phyloP scores from a whole-genome alignment of 1,139 yeast genomes.

The Candida tropicalis region DNA sequence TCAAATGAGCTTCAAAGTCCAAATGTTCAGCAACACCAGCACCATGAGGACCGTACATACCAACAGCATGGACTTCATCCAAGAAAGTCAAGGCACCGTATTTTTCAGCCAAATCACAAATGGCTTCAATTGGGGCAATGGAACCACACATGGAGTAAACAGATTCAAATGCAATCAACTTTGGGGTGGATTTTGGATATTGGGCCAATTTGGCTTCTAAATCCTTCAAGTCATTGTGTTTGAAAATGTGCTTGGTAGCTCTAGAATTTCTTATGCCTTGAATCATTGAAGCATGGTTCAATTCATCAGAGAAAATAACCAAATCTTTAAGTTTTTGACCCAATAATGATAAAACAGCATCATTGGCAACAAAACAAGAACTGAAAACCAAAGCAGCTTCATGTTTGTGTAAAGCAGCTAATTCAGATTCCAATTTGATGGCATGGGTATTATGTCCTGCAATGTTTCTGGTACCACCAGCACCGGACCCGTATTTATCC shows the following conservation, averaged over 20 bases:
- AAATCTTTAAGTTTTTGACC: conserved; percentile 90
- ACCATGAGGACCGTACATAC: conserved; percentile 98
- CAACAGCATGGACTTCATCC: conserved; percentile 99
- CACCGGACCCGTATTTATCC: conserved; percentile 94
- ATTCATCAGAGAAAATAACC: conserved; percentile 89
- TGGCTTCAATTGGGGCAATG: conserved; percentile 87
- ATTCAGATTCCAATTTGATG: conserved; percentile 77
- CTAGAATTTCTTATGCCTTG: conserved; percentile 92
- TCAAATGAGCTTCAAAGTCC: conserved; percentile 80
- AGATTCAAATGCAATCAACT: conserved; percentile 94
- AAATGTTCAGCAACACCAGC: conserved; percentile 99
- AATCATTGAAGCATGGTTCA: conserved; percentile 98
- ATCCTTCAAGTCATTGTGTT: conserved; percentile 84
- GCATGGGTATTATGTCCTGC: conserved; percentile 97
- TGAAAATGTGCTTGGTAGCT: conserved; percentile 84
- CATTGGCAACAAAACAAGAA: conserved; percentile 96
- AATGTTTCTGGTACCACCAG: conserved; percentile 98
- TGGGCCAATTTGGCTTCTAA: conserved; percentile 75
- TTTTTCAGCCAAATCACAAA: conserved; percentile 95
- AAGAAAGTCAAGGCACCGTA: conserved; percentile 96
- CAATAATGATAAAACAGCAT: conserved; percentile 88
- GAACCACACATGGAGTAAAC: conserved; percentile 99
- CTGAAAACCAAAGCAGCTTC: conserved; percentile 95
- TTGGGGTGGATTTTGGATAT: conserved; percentile 85
- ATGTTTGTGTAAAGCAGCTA: conserved; percentile 91